Percentiles rank a stretch among this genome's conserved stretches.
phyloP scores from a whole-genome alignment of 352 stramenopile genomes.

The Pythium rishiriense region DNA sequence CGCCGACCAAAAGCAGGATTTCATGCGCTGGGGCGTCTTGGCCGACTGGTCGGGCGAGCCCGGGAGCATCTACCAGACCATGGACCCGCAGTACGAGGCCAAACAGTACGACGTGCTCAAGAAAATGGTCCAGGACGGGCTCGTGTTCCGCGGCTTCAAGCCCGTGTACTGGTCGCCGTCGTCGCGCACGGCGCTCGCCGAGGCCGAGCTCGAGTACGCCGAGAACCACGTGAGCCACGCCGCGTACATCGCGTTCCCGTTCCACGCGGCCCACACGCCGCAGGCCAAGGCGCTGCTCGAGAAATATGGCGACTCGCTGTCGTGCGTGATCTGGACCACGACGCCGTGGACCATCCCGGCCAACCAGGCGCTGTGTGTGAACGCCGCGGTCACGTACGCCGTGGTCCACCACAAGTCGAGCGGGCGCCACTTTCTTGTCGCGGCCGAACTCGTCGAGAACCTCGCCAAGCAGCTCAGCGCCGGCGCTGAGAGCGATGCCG shows the following conservation, averaged over 20 bases:
- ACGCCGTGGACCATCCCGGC: conserved; percentile 99
- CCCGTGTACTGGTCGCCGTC: conserved; percentile 99
- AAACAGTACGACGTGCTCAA: conserved; percentile 97
- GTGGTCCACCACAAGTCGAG: conserved; percentile 63
- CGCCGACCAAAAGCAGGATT: conserved; percentile 90
- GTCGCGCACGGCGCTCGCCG: conserved; percentile 96
- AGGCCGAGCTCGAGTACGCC: conserved; percentile 98
- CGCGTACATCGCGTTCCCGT: conserved; percentile 92
- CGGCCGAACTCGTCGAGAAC: conserved; percentile 44
- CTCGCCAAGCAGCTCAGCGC: conserved; percentile 36
- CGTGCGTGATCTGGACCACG: conserved; percentile 96
- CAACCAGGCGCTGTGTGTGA: conserved; percentile 98
- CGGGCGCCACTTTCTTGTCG: conserved; percentile 64
- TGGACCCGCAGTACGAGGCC: conserved; percentile 95
- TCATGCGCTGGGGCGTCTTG: conserved; percentile 94
- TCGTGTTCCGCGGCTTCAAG: conserved; percentile 98
- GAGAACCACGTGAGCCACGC: conserved; percentile 96
- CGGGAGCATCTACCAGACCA: conserved; percentile 92
- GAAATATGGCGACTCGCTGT: conserved; percentile 49
- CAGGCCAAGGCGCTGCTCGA: conserved; percentile 29
- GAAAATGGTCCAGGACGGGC: conserved; percentile 94
- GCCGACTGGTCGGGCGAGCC: conserved; percentile 77
- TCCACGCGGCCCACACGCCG: conserved; percentile 26
- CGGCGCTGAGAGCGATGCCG: conserved; percentile 7
- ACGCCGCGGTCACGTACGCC: conserved; percentile 92